These are phyloP conservation scores for Chytriomyces confervae DNA, from an alignment of 192 early-diverging fungal species.

Conservation along the genomic window DNA sequence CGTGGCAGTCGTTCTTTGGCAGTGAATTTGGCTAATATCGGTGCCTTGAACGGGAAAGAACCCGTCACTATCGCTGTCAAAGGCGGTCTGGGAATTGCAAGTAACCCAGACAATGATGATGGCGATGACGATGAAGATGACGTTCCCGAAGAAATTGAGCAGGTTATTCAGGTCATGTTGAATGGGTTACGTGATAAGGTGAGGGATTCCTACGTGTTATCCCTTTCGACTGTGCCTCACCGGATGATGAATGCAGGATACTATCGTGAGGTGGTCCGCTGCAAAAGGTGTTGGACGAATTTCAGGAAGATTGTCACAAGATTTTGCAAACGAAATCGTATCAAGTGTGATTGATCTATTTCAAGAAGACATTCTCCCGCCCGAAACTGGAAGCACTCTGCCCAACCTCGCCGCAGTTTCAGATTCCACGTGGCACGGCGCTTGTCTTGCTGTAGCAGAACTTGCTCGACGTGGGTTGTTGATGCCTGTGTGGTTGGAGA, in stretches of 20 bases:
- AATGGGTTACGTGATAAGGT: constrained; percentile 80
- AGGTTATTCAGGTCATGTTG: constrained; percentile 82
- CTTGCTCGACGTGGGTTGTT: constrained; percentile 85
- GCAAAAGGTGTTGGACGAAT: constrained; percentile 96
- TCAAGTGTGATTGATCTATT: constrained; percentile 78
- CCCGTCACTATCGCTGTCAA: background rate
- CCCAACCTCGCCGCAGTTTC: constrained; percentile 66
- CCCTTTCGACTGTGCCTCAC: background rate
- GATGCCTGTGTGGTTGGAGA: constrained; percentile 69
- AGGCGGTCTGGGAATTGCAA: background rate
- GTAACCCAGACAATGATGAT: constrained; percentile 18
- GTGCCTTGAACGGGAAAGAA: background rate
- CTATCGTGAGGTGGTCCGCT: constrained; percentile 96
- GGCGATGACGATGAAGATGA: constrained; percentile 71
- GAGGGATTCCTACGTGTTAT: constrained; percentile 8
- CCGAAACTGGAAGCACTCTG: background rate
- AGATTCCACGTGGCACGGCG: constrained; percentile 95
- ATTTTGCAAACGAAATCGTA: constrained; percentile 84
- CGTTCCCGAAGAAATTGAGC: constrained; percentile 82
- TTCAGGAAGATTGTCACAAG: constrained; percentile 75
- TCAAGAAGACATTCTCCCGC: constrained; percentile 71
- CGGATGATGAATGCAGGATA: constrained; percentile 58
- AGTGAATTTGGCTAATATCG: constrained; percentile 54
- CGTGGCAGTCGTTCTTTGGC: constrained; percentile 68
- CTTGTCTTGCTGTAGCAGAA: constrained; percentile 89